A percentile compares a stretch with the other conserved stretches of the same genome.
These are phyloP conservation scores for Athelia psychrophila DNA, from an alignment of 1,284 basidiomycete genomes.

Conservation along the genomic window DNA sequence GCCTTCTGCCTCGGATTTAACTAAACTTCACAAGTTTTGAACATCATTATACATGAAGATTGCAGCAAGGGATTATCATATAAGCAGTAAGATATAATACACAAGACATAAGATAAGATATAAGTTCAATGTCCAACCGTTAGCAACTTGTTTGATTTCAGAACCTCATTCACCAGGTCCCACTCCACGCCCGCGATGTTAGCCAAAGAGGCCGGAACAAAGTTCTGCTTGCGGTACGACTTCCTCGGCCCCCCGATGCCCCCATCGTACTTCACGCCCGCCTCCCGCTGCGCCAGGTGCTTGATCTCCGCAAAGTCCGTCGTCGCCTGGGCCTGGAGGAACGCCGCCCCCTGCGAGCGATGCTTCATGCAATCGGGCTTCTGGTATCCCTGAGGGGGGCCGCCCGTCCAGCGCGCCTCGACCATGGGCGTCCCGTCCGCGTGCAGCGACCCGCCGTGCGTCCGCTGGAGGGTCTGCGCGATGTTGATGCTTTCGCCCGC, in stretches of 20 bases:
- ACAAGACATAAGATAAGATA: background rate
- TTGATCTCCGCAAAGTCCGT: conserved; percentile 66
- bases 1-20: too few species aligned
- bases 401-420: conserved; percentile 20
- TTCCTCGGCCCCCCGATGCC: conserved; percentile 22
- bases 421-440: conserved; percentile 55
- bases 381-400: conserved; percentile 43
- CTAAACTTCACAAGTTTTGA: too few species aligned
- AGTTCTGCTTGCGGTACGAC: background rate
- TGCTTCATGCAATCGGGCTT: conserved; percentile 59
- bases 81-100: too few species aligned
- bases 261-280: conserved; percentile 37
- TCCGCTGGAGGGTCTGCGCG: conserved; percentile 58
- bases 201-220: background rate
- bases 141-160: background rate
- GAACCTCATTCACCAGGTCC: background rate
- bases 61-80: too few species aligned
- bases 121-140: background rate
- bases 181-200: background rate
- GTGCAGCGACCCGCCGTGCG: conserved; percentile 63
- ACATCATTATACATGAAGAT: too few species aligned
- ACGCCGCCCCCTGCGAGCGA: conserved; percentile 57
- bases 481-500: conserved; percentile 89
- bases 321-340: conserved; percentile 74
- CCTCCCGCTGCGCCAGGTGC: conserved; percentile 52